phyloP scores from a whole-genome alignment of 2,329 filamentous ascomycete species.

The Hymenoscyphus fructigenus region DNA sequence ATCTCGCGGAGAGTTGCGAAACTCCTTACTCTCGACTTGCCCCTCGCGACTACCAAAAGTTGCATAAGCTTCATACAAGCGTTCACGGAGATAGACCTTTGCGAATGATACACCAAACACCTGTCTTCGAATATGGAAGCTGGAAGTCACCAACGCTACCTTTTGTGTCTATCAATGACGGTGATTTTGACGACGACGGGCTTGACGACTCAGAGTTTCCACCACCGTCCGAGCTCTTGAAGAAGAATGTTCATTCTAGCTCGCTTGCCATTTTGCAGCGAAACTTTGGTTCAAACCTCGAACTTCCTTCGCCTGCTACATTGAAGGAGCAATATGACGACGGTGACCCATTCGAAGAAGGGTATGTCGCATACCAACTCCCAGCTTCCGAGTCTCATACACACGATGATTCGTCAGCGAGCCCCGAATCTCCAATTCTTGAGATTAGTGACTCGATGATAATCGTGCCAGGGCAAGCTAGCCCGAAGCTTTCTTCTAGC shows the following conservation, averaged over 20 bases:
- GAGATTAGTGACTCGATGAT: conserved; percentile 27
- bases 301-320: conserved; percentile 7
- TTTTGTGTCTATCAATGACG: conserved; percentile 17
- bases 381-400: conserved; percentile 7
- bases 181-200: conserved; percentile 14
- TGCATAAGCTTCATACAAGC: conserved; percentile 35
- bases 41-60: conserved; percentile 31
- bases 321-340: not conserved
- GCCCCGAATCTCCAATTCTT: conserved; percentile 31
- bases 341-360: not conserved
- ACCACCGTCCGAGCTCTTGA: conserved; percentile 33
- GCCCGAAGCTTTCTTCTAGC: conserved; percentile 23
- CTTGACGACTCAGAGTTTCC: conserved; percentile 40
- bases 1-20: conserved; percentile 28
- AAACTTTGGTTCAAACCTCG: not conserved
- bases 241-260: not conserved
- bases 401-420: conserved; percentile 16
- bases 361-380: conserved; percentile 4
- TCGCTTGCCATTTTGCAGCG: not conserved
- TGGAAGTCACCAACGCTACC: conserved; percentile 26
- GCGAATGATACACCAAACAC: conserved; percentile 30
- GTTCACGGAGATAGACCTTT: conserved; percentile 28
- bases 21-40: conserved; percentile 24
- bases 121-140: conserved; percentile 29
- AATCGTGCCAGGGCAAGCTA: conserved; percentile 3